Percentiles rank a stretch among this genome's conserved stretches.
These are phyloP conservation scores for Skeletonema grethae DNA, from an alignment of 108 stramenopile genomes.

Conservation along the genomic window DNA sequence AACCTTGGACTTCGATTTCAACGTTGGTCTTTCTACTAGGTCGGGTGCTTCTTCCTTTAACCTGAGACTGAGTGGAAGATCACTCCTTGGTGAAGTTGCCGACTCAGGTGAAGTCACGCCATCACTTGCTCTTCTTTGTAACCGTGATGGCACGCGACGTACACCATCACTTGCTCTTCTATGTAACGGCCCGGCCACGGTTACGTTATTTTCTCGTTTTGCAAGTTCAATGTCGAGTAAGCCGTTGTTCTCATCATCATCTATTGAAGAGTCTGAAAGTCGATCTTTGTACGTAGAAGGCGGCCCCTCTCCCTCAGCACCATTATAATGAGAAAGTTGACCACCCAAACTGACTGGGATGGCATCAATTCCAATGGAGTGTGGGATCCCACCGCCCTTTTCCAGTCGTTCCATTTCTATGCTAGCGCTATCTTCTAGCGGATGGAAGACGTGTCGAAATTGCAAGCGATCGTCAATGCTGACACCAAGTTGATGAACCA, in stretches of 20 bases:
- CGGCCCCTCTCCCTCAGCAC: background rate
- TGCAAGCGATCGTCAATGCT: conserved; percentile 41
- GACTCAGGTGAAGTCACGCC: too few relatives aligned
- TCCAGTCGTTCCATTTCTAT: conserved; percentile 9
- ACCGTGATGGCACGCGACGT: too few relatives aligned
- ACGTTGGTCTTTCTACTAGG: conserved; percentile 16
- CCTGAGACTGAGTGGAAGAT: conserved; percentile 16
- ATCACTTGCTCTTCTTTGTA: too few relatives aligned
- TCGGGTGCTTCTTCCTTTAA: conserved; percentile 20
- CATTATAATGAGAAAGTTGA: background rate
- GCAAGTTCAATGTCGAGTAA: conserved; percentile 6
- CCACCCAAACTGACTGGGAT: conserved; percentile 48
- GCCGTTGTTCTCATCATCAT: background rate
- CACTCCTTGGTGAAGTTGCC: too few relatives aligned
- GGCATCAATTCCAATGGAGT: conserved; percentile 40
- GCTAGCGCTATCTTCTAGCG: conserved; percentile 20
- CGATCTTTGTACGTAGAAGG: background rate
- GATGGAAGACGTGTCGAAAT: conserved; percentile 45
- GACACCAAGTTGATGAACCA: conserved; percentile 44
- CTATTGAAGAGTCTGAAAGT: background rate
- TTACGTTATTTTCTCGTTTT: background rate
- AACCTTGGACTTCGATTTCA: conserved; percentile 18
- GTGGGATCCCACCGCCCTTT: conserved; percentile 42
- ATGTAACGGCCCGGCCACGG: too few relatives aligned
- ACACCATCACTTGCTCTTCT: too few relatives aligned